Evolutionary conservation across 2,329 filamentous ascomycete genomes (phyloP), one percentile per base, ranked within the genome.

Genomic region (Hymenotorrendiella dingleyae): DNA sequence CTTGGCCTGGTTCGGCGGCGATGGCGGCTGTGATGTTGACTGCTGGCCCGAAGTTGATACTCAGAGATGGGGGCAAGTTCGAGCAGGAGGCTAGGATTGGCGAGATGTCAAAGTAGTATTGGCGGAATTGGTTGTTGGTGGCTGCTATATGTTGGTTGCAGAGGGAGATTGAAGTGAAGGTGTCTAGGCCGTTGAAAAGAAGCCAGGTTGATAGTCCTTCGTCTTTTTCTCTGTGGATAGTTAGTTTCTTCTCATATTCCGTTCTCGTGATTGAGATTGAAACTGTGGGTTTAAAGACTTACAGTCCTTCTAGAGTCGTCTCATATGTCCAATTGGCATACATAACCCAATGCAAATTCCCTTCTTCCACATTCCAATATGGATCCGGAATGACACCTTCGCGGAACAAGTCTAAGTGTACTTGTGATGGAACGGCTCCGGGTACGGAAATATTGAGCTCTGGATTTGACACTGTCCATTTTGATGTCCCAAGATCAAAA

Each of bases 81-180:
- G 60, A 53, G 56, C 74, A 80, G 0, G 56, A 56, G 2, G 48
- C 51, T 6, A 80, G 46, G 6, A 69, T 60, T 4, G 64, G 53
- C 0, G 75, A 71, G 3, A 81, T 65, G 36, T 81, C 71, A 45
- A 80, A 80, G 29, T 67, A 69, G 58, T 77, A 81, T 53, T 82
- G 76, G 2, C 76, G 67, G 52, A 82, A 82, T 54, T 81, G 78
- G 47, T 81, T 81, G 53, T 80, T 68, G 0, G 78, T 79, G 6
- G 66, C 67, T 2, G 72, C 77, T 3, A 82, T 67, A 40, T 68
- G 62, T 17, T 73, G 57, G 0, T 67, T 70, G 48, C 78, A 82
- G 26, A 82, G 64, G 6, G 67, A 64, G 34, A 82, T 69, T 8
- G 70, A 71, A 5, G 75, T 66, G 50, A 79, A 80, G 0, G 78